A percentile compares a stretch with the other conserved stretches of the same genome.
Conservation (phyloP, 225 moss, liverwort and hornwort species). For the Marchantia polymorpha region DNA sequence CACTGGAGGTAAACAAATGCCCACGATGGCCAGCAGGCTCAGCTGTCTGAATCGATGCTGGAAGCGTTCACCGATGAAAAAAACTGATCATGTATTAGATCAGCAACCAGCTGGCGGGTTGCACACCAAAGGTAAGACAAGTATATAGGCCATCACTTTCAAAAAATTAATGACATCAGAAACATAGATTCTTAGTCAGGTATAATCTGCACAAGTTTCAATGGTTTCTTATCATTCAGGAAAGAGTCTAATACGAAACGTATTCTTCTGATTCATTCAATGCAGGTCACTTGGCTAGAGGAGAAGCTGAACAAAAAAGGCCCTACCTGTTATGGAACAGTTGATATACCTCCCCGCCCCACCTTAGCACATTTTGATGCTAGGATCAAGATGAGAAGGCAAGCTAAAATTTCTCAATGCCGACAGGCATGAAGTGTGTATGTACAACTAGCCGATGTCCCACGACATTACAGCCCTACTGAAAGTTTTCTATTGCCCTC, state of each 20-base stretch:
- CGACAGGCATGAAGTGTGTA: conserved; percentile 25
- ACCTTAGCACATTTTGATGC: neutral
- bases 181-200: neutral
- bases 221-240: neutral
- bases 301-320: neutral
- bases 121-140: neutral
- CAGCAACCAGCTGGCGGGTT: neutral
- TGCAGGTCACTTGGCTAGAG: neutral
- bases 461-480: conserved; percentile 34
- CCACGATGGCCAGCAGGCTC: neutral
- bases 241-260: neutral
- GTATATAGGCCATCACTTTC: neutral
- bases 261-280: neutral
- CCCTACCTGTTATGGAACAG: neutral
- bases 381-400: conserved; percentile 9
- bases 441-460: conserved; percentile 32
- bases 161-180: too few relatives aligned
- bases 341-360: conserved; percentile 17
- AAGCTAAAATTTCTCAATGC: conserved; percentile 22
- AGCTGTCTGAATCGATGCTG: neutral
- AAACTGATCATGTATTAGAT: neutral
- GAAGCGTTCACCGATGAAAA: neutral
- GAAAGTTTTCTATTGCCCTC: conserved; percentile 21
- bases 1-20: neutral
- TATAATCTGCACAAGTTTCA: neutral